Base-by-base conservation (phyloP, 805 yeast species). In the Myxozyma geophila region DNA sequence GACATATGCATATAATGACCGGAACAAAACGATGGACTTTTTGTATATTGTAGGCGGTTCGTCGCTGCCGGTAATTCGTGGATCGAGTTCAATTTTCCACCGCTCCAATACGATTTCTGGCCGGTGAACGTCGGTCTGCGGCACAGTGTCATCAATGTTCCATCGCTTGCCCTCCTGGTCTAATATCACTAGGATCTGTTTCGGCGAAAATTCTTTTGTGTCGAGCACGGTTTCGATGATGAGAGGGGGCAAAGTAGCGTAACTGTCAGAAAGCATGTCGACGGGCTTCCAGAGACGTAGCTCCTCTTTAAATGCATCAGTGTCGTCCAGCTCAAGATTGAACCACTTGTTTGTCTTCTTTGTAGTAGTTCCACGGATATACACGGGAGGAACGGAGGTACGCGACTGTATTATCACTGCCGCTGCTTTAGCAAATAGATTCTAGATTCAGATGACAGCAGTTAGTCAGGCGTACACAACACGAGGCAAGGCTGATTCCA, bases 71-170 rank as follows among this genome's bases (percentile, higher is more conserved):
- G 15, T 17, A 21, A 43, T 43, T 21, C 51, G 54, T 17, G 83
- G 76, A 71, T 88, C 92, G 64, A 92, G 83, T 74, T 92, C 97
- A 40, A 95, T 77, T 28, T 91, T 80, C 99, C 99, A 95, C 63
- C 99, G 82, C 73, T 95, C 99, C 62, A 95, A 77, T 1, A 95
- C 97, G n/a, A 95, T 84, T 75, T 93, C 98, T 17, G 85, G 81
- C 6, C 50, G 53, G 13, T 58, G 56, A 10, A 40, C 35, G n/a
- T 43, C 55, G 5, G 59, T 12, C 9, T 54, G 44, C 71, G 83
- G 82, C 79, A 13, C 87, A 88, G 63, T 81, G 9, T 87, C 79
- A 83, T 88, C 86, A 13, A 81, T 71, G 40, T 59, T 70, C 67
- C 70, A 70, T n/a, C 68, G 57, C 66, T 80, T 79, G 28, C 81